Percentiles rank a stretch among this genome's conserved stretches.
Evolutionary conservation across 1,284 basidiomycete genomes (phyloP).

Genomic region (Ceratobasidium sp.): DNA sequence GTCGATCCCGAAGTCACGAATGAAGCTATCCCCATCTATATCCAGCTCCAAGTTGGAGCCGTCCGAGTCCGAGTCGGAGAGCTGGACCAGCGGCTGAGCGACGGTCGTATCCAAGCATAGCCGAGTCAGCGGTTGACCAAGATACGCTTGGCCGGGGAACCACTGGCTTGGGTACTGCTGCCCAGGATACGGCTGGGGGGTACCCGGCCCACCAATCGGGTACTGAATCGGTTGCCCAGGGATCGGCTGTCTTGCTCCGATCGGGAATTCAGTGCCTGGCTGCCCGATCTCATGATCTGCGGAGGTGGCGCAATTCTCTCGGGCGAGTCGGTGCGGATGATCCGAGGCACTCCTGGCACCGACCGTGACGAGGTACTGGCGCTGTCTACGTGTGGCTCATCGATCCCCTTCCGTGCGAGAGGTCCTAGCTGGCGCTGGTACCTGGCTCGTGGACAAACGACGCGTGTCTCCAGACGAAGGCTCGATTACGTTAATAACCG

Average conservation of each 20-base stretch:
- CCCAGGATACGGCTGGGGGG: background rate
- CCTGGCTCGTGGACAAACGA: background rate
- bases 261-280: background rate
- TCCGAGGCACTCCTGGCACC: background rate
- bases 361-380: background rate
- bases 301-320: background rate
- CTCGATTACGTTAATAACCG: background rate
- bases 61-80: conserved; percentile 40
- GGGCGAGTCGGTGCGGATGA: conserved; percentile 28
- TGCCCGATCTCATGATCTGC: conserved; percentile 32
- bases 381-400: background rate
- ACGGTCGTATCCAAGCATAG: conserved; percentile 27
- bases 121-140: conserved; percentile 10
- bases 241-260: background rate
- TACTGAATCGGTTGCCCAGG: conserved; percentile 7
- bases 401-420: conserved; percentile 16
- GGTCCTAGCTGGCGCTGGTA: background rate
- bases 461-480: background rate
- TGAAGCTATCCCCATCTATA: conserved; percentile 31
- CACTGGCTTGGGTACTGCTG: background rate
- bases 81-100: conserved; percentile 37
- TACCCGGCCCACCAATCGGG: background rate
- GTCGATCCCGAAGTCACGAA: conserved; percentile 34
- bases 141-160: conserved; percentile 18
- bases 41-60: conserved; percentile 35